These are phyloP conservation scores for Taphrina populina DNA, from an alignment of 1,139 yeast species.

Conservation along the genomic window DNA sequence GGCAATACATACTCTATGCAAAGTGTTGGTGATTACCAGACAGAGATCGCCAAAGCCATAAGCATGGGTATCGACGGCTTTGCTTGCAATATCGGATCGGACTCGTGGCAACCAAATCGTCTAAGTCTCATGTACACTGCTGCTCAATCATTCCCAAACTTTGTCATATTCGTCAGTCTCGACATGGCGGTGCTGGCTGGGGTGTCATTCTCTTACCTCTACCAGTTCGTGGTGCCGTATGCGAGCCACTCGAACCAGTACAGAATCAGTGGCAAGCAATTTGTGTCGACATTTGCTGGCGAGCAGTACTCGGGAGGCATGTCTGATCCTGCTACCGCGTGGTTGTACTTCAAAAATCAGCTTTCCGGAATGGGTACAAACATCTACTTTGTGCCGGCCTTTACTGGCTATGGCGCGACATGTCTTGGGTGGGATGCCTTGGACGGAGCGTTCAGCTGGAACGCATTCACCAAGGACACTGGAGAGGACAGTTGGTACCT, in stretches of 20 bases:
- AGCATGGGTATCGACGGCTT: constrained; percentile 36
- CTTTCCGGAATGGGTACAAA: constrained; percentile 16
- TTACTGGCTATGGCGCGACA: constrained; percentile 24
- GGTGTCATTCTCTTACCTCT: not conserved
- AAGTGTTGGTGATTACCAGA: not conserved
- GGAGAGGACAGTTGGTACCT: constrained; percentile 27
- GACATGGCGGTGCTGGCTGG: constrained; percentile 32
- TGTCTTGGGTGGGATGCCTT: constrained; percentile 33
- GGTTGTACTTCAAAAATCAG: constrained; percentile 34
- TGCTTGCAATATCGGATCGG: constrained; percentile 36
- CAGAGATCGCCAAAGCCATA: constrained; percentile 32
- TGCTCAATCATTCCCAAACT: constrained; percentile 22
- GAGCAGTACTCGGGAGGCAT: constrained; percentile 15
- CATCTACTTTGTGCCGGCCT: constrained; percentile 35
- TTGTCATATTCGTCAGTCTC: constrained; percentile 32
- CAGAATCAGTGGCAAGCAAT: constrained; percentile 18
- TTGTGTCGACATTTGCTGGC: constrained; percentile 36
- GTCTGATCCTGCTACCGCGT: constrained; percentile 24
- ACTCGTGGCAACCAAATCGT: constrained; percentile 28
- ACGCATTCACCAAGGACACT: constrained; percentile 34
- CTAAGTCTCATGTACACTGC: constrained; percentile 33
- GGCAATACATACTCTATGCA: constrained; percentile 20
- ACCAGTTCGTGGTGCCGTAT: constrained; percentile 16
- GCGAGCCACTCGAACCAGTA: constrained; percentile 28
- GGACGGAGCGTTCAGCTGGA: constrained; percentile 36